Conservation (phyloP, 2,329 filamentous ascomycete genomes). For the Aspergillus hiratsukae region DNA sequence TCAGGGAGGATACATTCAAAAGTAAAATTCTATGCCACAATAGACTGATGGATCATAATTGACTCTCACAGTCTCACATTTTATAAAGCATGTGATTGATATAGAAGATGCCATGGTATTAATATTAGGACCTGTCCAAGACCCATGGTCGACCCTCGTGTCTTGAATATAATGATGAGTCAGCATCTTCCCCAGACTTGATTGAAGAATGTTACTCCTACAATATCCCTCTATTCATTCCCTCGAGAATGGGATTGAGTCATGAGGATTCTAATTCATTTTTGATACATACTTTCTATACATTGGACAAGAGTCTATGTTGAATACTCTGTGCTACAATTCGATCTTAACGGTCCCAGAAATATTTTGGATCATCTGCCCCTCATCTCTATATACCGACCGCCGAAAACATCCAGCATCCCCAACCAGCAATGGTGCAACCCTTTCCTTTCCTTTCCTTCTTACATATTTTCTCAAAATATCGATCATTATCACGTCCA, state of each 20-base stretch:
- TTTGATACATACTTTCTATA: background rate
- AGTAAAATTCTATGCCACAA: background rate
- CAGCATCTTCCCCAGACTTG: background rate
- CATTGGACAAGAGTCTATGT: background rate
- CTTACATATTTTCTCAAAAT: too few relatives aligned
- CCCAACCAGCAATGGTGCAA: too few relatives aligned
- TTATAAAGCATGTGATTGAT: too few relatives aligned
- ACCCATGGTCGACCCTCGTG: background rate
- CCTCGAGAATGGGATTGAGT: background rate
- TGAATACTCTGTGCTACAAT: background rate
- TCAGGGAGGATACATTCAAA: background rate
- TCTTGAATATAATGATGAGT: background rate
- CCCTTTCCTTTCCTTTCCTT: too few relatives aligned
- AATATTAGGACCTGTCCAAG: background rate
- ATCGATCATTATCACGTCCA: too few relatives aligned
- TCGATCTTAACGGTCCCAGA: too few relatives aligned
- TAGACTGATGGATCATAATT: too few relatives aligned
- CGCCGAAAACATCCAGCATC: too few relatives aligned
- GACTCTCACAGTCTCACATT: too few relatives aligned
- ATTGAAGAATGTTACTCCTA: background rate
- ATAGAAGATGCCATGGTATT: background rate
- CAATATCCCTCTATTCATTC: too few relatives aligned
- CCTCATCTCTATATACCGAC: too few relatives aligned
- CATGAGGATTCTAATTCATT: too few relatives aligned
- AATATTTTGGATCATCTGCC: background rate